Evolutionary conservation across 495 filamentous ascomycete genomes (phyloP).

Genomic region (Lasiosphaeriaceae sp.): DNA sequence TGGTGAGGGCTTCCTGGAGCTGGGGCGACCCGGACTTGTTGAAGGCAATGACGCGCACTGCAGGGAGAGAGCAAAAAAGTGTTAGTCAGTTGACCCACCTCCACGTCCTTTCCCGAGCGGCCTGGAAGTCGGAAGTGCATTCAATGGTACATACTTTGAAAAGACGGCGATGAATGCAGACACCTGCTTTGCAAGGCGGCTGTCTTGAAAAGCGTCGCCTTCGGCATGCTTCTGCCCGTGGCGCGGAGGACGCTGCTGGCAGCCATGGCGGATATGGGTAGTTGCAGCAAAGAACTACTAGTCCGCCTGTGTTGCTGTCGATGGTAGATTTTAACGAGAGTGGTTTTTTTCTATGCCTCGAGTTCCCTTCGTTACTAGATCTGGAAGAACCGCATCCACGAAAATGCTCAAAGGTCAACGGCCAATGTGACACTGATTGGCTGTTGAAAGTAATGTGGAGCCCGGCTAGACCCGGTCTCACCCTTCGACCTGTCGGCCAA

Average conservation of each 20-base stretch:
- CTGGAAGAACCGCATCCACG: neutral
- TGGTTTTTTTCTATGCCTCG: too few species aligned
- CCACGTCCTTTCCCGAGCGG: too few species aligned
- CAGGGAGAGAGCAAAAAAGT: neutral
- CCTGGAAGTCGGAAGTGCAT: neutral
- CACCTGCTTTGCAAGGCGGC: constrained; percentile 11
- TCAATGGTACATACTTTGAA: constrained; percentile 13
- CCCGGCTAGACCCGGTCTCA: neutral
- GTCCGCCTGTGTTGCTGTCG: too few species aligned
- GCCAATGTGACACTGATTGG: constrained; percentile 4
- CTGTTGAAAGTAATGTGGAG: too few species aligned
- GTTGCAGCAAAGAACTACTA: neutral
- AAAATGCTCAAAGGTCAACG: neutral
- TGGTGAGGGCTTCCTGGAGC: constrained; percentile 40
- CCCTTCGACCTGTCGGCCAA: neutral
- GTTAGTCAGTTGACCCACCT: neutral
- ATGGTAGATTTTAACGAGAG: too few species aligned
- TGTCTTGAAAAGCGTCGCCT: constrained; percentile 8
- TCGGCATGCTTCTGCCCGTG: constrained; percentile 7
- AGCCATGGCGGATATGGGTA: constrained; percentile 22
- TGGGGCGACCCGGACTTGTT: constrained; percentile 27
- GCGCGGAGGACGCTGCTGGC: constrained; percentile 18
- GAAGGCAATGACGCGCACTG: constrained; percentile 28
- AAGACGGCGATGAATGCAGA: constrained; percentile 20
- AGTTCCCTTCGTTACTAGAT: too few species aligned